Evolutionary conservation across 2,329 filamentous ascomycete genomes (phyloP), one percentile per base, ranked within the genome.

Genomic region (Ceratocystiopsis minuta): DNA sequence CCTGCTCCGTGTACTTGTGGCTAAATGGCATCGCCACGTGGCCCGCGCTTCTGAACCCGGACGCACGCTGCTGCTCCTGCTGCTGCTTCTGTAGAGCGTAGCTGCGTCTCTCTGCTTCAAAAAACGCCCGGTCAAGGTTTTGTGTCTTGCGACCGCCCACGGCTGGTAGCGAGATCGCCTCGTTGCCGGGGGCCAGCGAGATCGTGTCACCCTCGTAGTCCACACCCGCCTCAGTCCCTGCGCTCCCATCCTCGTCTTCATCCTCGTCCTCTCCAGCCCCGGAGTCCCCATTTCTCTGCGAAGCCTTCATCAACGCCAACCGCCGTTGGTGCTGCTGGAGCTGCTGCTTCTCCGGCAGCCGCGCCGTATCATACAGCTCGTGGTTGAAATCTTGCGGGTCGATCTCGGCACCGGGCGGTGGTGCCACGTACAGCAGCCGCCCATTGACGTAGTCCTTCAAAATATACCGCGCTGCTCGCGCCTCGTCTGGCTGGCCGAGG

Each of bases 391-490:
- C 73, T 39, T 64, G 63, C 1, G 75, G 65, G 51, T 95, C 81
- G 34, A 80, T 73, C 33, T 36, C 42, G 32, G 31, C 31, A n/a
- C 63, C 63, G 0, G 87, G 87, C 0, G 90, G 90, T 5, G 90
- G 87, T 53, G 88, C 79, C 50, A 86, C 90, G 63, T 80, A 96
- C 6, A 96, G 71, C 0, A 98, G 72, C 62, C 95, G 96, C 48
- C 90, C 90, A 56, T 80, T 93, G 51, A 98, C 90, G 54, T 96
- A 98, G 62, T 98, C 90, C 58, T 98, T 98, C 20, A 98, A 71
- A 15, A 98, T 70, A 51, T 84, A 81, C 41, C 90, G 74, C 5
- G 88, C 86, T 7, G 90, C 90, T 52, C 90, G 74, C 2, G 86
- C 92, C 64, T 94, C 86, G 53, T 98, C 90, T 0, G 90, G 88